phyloP scores from a whole-genome alignment of 169 alveolate species.

The Eimeria necatrix region DNA sequence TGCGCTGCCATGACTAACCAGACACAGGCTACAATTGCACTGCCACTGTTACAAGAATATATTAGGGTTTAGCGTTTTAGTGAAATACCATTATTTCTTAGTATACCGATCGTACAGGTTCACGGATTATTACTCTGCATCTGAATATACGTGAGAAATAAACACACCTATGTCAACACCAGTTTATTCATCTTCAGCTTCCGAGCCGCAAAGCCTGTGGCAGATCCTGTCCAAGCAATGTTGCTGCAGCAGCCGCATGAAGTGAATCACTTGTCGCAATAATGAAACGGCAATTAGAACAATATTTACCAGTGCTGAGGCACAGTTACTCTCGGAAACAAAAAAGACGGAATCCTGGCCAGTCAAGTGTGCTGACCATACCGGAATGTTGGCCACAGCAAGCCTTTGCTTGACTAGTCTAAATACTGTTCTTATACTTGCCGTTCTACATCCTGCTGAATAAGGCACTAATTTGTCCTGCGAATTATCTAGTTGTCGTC shows the following conservation, averaged over 20 bases:
- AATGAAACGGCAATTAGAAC: not conserved
- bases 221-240: constrained; percentile 59
- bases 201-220: constrained; percentile 56
- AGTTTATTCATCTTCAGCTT: constrained; percentile 51
- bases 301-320: too few relatives aligned
- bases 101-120: not conserved
- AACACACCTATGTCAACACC: constrained; percentile 12
- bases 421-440: not conserved
- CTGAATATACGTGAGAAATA: not conserved
- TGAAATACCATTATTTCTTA: too few relatives aligned
- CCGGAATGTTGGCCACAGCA: too few relatives aligned
- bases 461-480: too few relatives aligned
- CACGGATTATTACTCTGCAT: not conserved
- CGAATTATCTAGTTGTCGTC: too few relatives aligned
- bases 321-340: not conserved
- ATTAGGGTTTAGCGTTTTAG: not conserved
- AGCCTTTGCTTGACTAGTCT: too few relatives aligned
- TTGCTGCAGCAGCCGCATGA: constrained; percentile 26
- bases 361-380: too few relatives aligned
- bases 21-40: too few relatives aligned
- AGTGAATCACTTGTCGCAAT: not conserved
- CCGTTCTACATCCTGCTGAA: not conserved
- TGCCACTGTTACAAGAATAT: not conserved
- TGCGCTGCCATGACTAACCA: not conserved
- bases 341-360: not conserved